These are phyloP conservation scores for Hordeum marinum DNA, from an alignment of 176 grass and related monocot species.

Conservation along the genomic window DNA sequence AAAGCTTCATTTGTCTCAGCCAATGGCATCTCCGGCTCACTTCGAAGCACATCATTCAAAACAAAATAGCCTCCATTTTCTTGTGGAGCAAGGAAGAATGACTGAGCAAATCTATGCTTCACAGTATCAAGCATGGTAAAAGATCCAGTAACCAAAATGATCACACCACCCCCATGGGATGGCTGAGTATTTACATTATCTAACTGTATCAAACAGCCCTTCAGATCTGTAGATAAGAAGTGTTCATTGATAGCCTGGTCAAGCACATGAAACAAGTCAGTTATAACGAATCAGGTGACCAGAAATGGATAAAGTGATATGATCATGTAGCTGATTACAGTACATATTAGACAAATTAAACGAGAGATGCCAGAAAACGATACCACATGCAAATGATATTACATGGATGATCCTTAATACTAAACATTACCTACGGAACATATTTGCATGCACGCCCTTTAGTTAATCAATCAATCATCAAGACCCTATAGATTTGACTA, in stretches of 20 bases:
- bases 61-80: constrained; percentile 72
- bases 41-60: constrained; percentile 77
- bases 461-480: neutral
- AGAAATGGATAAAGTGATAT: neutral
- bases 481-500: neutral
- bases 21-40: constrained; percentile 30
- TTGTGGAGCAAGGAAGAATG: constrained; percentile 96
- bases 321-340: neutral
- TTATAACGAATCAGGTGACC: neutral
- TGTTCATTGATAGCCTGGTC: constrained; percentile 55
- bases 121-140: constrained; percentile 36
- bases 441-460: neutral
- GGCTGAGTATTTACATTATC: constrained; percentile 55
- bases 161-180: constrained; percentile 54
- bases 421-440: neutral
- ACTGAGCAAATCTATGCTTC: constrained; percentile 60
- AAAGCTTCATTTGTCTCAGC: constrained; percentile 15
- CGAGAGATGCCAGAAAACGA: neutral
- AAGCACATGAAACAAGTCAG: constrained; percentile 19
- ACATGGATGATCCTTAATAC: neutral
- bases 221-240: constrained; percentile 58
- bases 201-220: constrained; percentile 53
- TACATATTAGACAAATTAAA: neutral
- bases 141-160: constrained; percentile 75
- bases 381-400: neutral